A percentile compares a stretch with the other conserved stretches of the same genome.
These are phyloP conservation scores for Ogataea glucozyma DNA, from an alignment of 805 yeast genomes.

Conservation along the genomic window DNA sequence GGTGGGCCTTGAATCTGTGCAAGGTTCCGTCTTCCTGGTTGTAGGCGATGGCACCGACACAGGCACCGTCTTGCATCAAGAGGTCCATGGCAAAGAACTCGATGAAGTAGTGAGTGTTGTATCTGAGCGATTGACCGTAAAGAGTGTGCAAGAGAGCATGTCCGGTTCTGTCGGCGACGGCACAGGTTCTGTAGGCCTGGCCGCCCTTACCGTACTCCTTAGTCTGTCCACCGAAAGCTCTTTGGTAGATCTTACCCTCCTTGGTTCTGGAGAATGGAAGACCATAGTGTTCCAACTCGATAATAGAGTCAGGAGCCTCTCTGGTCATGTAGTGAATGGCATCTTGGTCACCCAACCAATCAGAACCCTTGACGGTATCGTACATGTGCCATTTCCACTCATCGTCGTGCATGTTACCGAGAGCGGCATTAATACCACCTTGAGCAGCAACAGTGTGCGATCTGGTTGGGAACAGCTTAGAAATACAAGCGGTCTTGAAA, in stretches of 20 bases:
- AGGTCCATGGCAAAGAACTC: conserved; percentile 96
- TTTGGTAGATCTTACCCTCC: conserved; percentile 94
- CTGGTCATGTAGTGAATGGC: conserved; percentile 99
- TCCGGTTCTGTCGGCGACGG: conserved; percentile 99
- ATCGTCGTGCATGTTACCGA: conserved; percentile 97
- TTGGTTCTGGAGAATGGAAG: conserved; percentile 97
- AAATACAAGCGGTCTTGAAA: conserved; percentile 94
- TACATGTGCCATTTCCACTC: conserved; percentile 99
- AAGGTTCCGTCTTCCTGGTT: conserved; percentile 98
- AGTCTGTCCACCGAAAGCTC: conserved; percentile 99
- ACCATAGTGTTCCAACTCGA: conserved; percentile 97
- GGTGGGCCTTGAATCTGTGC: conserved; percentile 96
- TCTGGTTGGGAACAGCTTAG: conserved; percentile 96
- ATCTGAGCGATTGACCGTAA: conserved; percentile 94
- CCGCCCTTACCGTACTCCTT: conserved; percentile 97
- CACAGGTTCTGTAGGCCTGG: conserved; percentile 99
- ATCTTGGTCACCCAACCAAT: conserved; percentile 99
- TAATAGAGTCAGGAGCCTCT: conserved; percentile 94
- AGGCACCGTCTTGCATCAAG: conserved; percentile 91
- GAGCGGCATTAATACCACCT: conserved; percentile 99
- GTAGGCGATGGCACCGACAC: conserved; percentile 96
- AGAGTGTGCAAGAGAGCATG: conserved; percentile 94
- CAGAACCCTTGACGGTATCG: conserved; percentile 98
- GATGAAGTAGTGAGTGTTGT: conserved; percentile 96
- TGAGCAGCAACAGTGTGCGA: conserved; percentile 99